phyloP scores from a whole-genome alignment of 768 basidiomycete genomes.

The Rickenella mellea region DNA sequence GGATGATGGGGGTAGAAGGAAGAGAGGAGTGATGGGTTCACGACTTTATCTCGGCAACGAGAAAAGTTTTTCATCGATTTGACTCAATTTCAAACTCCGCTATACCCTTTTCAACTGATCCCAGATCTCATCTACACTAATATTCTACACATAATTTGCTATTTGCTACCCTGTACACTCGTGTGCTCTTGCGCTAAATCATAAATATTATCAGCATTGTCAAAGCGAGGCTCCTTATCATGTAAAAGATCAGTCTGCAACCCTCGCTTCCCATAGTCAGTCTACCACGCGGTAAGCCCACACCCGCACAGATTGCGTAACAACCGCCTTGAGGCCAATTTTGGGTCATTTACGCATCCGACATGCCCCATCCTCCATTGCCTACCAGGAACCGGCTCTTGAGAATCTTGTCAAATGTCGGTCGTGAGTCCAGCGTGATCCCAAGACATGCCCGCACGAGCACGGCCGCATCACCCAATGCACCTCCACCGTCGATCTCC shows the following conservation, averaged over 20 bases:
- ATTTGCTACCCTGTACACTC: too few species aligned
- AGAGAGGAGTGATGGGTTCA: slow-evolving; percentile 15
- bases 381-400: slow-evolving; percentile 77
- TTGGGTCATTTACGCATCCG: slow-evolving; percentile 9
- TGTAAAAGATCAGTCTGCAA: too few species aligned
- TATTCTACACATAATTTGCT: too few species aligned
- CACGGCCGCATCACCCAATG: slow-evolving; percentile 74
- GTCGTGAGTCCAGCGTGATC: slow-evolving; percentile 68
- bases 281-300: not conserved
- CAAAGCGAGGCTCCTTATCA: too few species aligned
- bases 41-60: slow-evolving; percentile 5
- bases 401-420: slow-evolving; percentile 77
- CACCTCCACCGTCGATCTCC: slow-evolving; percentile 76
- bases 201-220: too few species aligned
- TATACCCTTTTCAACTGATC: too few species aligned
- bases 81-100: slow-evolving; percentile 5
- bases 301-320: not conserved
- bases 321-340: slow-evolving; percentile 13
- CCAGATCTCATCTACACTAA: too few species aligned
- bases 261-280: not conserved
- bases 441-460: slow-evolving; percentile 80
- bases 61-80: slow-evolving; percentile 1
- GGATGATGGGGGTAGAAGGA: slow-evolving; percentile 15
- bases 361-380: slow-evolving; percentile 59
- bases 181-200: too few species aligned